Evolutionary conservation across 1,139 yeast species (phyloP).

Genomic region (Yamadazyma blattariae): DNA sequence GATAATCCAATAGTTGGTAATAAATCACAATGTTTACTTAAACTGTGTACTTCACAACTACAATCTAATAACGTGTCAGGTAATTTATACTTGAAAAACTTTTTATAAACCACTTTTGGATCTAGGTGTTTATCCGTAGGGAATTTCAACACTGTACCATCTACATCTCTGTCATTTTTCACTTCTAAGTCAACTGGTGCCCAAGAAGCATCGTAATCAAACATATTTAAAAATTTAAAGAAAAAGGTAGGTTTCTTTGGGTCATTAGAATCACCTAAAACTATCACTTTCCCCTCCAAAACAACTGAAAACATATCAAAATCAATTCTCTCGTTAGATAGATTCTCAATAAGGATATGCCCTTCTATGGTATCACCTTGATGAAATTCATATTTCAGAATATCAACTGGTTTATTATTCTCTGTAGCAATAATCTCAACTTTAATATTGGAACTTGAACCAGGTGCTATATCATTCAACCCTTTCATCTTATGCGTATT

Average conservation of each 20-base stretch:
- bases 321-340: conserved; percentile 34
- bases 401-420: conserved; percentile 29
- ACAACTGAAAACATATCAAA: conserved; percentile 61
- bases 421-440: conserved; percentile 32
- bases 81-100: conserved; percentile 39
- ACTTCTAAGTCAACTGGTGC: conserved; percentile 43
- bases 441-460: conserved; percentile 24
- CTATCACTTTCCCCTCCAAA: conserved; percentile 45
- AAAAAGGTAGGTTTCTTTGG: conserved; percentile 21
- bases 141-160: conserved; percentile 32
- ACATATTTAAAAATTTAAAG: conserved; percentile 40
- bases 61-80: conserved; percentile 44
- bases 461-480: conserved; percentile 27
- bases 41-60: conserved; percentile 35
- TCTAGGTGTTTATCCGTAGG: conserved; percentile 37
- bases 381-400: conserved; percentile 37
- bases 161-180: conserved; percentile 39
- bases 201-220: conserved; percentile 47
- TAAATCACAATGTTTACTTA: conserved; percentile 35
- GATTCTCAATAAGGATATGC: conserved; percentile 44
- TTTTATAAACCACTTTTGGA: conserved; percentile 38
- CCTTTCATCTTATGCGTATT: conserved; percentile 40
- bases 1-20: conserved; percentile 37
- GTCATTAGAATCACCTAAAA: conserved; percentile 19
- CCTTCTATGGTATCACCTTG: conserved; percentile 61